These are phyloP conservation scores for Datura wrightii DNA, from an alignment of 257 asterid species.

Conservation along the genomic window DNA sequence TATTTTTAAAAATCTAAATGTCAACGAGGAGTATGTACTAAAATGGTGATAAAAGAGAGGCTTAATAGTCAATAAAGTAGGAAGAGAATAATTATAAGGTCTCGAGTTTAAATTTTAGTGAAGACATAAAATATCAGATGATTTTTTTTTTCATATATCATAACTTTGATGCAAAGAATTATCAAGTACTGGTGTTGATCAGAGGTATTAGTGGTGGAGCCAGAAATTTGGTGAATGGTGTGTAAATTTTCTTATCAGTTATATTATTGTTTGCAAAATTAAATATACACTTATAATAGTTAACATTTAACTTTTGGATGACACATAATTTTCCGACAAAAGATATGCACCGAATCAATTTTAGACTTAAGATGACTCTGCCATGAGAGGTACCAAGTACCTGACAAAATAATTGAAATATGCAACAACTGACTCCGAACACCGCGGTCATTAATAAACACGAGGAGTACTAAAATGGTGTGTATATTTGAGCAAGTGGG, in stretches of 20 bases:
- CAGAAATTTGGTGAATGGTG: too few species aligned
- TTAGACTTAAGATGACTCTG: too few species aligned
- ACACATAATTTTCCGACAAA: too few species aligned
- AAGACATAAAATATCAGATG: neutral
- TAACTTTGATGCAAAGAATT: neutral
- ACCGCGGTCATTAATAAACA: neutral
- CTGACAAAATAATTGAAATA: neutral
- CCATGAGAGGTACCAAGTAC: too few species aligned
- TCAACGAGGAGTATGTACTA: neutral
- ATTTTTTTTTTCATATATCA: neutral
- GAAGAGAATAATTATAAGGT: neutral
- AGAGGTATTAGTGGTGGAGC: too few species aligned
- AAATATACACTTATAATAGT: too few species aligned
- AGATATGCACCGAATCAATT: too few species aligned
- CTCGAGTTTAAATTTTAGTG: neutral
- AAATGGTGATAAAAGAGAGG: neutral
- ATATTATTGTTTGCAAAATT: too few species aligned
- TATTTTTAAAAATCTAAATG: neutral
- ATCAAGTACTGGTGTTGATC: neutral
- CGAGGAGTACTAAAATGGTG: neutral
- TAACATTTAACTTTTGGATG: too few species aligned
- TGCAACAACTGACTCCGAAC: neutral
- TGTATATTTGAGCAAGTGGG: neutral
- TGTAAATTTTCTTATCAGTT: too few species aligned
- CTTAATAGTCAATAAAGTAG: neutral